A percentile compares a stretch with the other conserved stretches of the same genome.
These are phyloP conservation scores for Gonium pectorale DNA, from an alignment of 139 green algal genomes.

Conservation along the genomic window DNA sequence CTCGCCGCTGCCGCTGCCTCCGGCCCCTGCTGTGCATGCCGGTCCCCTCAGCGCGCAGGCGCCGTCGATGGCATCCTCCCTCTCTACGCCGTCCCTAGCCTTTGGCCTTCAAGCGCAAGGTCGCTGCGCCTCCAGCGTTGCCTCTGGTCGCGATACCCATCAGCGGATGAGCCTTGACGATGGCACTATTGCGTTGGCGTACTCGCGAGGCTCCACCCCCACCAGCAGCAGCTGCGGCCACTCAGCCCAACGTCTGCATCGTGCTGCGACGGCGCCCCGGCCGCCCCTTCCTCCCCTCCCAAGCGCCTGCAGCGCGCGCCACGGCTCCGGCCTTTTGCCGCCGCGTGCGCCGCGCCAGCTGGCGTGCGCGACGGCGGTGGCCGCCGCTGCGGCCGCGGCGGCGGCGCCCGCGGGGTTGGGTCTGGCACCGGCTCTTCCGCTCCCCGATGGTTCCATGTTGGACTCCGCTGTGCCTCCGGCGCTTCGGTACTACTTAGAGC, in stretches of 20 bases:
- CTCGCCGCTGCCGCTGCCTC: background rate
- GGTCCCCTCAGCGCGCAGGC: too few relatives aligned
- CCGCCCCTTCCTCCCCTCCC: background rate
- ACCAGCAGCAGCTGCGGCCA: background rate
- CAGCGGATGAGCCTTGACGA: too few relatives aligned
- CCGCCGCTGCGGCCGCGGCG: background rate
- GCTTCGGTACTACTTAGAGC: constrained; percentile 31
- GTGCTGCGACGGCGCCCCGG: too few relatives aligned
- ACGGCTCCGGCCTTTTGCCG: background rate
- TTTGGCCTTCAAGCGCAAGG: too few relatives aligned
- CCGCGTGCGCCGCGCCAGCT: background rate
- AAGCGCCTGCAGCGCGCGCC: background rate
- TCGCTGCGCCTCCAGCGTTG: too few relatives aligned
- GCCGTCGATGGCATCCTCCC: too few relatives aligned
- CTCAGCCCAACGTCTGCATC: too few relatives aligned
- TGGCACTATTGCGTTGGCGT: too few relatives aligned
- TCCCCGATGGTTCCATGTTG: background rate
- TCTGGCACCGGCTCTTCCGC: constrained; percentile 22
- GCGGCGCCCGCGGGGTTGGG: background rate
- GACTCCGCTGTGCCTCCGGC: constrained; percentile 6
- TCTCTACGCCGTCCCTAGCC: too few relatives aligned
- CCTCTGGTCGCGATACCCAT: too few relatives aligned
- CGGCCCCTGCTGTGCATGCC: too few relatives aligned
- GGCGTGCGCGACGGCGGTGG: background rate
- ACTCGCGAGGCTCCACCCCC: too few relatives aligned